Percentiles rank a stretch among this genome's conserved stretches.
These are phyloP conservation scores for Leptographium procerum DNA, from an alignment of 2,329 filamentous ascomycete genomes.

Conservation along the genomic window DNA sequence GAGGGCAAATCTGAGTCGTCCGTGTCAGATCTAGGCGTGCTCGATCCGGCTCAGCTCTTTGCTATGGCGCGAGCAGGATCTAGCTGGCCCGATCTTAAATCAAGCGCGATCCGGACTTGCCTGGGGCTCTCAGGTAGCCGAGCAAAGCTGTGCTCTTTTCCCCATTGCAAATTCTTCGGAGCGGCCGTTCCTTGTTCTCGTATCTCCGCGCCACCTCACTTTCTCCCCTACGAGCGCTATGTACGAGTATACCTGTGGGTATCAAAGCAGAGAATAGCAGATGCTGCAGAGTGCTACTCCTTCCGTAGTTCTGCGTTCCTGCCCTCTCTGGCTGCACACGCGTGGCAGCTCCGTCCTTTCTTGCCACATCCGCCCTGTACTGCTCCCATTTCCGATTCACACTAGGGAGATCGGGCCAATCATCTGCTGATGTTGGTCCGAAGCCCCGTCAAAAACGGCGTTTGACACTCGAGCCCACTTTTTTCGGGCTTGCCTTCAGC, in stretches of 20 bases:
- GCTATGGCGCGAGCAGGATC: not conserved
- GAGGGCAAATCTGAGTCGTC: no score
- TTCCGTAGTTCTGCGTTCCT: not conserved
- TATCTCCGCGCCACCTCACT: not conserved
- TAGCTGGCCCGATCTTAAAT: no score
- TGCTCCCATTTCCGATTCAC: not conserved
- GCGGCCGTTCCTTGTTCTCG: not conserved
- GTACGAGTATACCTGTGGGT: no score
- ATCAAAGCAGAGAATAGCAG: no score
- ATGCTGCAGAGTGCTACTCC: not conserved
- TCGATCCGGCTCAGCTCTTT: not conserved
- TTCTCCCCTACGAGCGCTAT: no score
- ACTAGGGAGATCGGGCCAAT: not conserved
- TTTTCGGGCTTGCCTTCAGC: not conserved
- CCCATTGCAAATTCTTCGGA: not conserved
- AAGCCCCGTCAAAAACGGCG: not conserved
- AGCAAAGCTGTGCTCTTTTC: not conserved
- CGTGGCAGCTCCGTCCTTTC: not conserved
- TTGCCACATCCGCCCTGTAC: not conserved
- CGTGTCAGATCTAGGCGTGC: not conserved
- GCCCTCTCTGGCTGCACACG: not conserved
- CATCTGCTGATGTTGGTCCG: not conserved
- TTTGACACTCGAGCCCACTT: not conserved
- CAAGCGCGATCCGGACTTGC: no score
- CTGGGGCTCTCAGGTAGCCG: not conserved